Evolutionary conservation across 768 basidiomycete genomes (phyloP).

Genomic region (Hydnum rufescens): DNA sequence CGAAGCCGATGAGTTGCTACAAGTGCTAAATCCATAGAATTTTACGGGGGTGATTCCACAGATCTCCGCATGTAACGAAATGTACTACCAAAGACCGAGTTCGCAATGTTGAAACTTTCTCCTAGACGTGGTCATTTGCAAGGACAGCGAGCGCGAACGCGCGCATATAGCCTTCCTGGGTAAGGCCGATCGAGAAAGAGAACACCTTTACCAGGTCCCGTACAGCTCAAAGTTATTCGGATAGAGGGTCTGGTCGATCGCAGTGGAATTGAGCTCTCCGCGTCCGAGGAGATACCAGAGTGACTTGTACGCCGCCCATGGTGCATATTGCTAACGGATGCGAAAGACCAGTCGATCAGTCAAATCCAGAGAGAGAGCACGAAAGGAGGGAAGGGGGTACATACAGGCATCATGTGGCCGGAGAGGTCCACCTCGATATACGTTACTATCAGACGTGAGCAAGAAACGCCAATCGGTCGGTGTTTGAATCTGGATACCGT

Average conservation of each 20-base stretch:
- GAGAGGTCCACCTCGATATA: background rate
- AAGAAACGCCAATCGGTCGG: background rate
- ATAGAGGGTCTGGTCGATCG: constrained; percentile 1
- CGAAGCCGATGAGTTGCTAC: too few species aligned
- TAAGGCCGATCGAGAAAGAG: too few species aligned
- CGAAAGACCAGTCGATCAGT: background rate
- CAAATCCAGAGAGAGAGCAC: background rate
- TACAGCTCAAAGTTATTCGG: background rate
- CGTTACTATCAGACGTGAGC: background rate
- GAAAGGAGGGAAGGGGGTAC: background rate
- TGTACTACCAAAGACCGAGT: too few species aligned
- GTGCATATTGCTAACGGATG: constrained; percentile 2
- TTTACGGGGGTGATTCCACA: too few species aligned
- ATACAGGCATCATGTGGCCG: constrained; percentile 2
- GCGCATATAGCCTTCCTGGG: too few species aligned
- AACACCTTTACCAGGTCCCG: background rate
- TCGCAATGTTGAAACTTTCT: too few species aligned
- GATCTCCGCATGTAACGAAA: too few species aligned
- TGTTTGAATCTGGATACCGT: background rate
- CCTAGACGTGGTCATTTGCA: too few species aligned
- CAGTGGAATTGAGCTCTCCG: background rate
- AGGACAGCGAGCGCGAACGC: too few species aligned
- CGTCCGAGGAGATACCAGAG: constrained; percentile 5
- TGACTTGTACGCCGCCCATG: constrained; percentile 5
- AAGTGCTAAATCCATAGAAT: too few species aligned